Evolutionary conservation across 495 filamentous ascomycete genomes (phyloP).

Genomic region (Annulohypoxylon nitens): DNA sequence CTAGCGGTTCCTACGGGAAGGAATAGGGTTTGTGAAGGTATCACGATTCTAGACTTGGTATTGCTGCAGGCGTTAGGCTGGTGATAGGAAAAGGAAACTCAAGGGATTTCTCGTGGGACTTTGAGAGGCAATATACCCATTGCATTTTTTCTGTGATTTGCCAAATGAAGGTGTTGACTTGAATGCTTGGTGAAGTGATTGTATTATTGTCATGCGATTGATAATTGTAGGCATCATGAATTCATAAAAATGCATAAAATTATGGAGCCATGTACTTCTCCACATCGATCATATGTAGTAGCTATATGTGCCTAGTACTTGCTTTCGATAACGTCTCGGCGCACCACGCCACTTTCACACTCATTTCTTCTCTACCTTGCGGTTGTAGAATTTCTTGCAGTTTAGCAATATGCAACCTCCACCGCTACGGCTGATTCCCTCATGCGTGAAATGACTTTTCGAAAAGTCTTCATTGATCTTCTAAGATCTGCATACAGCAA

Average conservation of each 20-base stretch:
- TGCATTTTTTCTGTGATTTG: conserved; percentile 43
- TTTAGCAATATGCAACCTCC: conserved; percentile 40
- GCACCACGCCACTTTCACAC: conserved; percentile 17
- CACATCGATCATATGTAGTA: too few relatives aligned
- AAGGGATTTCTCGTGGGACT: conserved; percentile 34
- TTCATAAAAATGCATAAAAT: not conserved
- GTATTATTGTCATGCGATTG: not conserved
- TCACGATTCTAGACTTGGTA: conserved; percentile 38
- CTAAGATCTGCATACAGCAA: conserved; percentile 40
- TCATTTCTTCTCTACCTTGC: not conserved
- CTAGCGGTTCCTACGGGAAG: conserved; percentile 14
- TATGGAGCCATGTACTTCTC: not conserved
- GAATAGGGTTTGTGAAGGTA: conserved; percentile 17
- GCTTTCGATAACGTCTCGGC: not conserved
- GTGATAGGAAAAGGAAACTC: conserved; percentile 44
- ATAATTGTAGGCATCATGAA: not conserved
- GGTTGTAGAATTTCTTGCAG: not conserved
- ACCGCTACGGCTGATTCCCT: conserved; percentile 8
- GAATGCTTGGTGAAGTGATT: not conserved
- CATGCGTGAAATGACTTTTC: conserved; percentile 44
- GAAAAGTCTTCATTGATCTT: conserved; percentile 41
- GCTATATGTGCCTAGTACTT: too few relatives aligned
- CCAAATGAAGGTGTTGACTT: conserved; percentile 3
- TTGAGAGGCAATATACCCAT: conserved; percentile 45
- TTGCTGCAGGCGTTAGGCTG: conserved; percentile 43